These are phyloP conservation scores for Petunia axillaris DNA, from an alignment of 257 asterid species.

Conservation along the genomic window DNA sequence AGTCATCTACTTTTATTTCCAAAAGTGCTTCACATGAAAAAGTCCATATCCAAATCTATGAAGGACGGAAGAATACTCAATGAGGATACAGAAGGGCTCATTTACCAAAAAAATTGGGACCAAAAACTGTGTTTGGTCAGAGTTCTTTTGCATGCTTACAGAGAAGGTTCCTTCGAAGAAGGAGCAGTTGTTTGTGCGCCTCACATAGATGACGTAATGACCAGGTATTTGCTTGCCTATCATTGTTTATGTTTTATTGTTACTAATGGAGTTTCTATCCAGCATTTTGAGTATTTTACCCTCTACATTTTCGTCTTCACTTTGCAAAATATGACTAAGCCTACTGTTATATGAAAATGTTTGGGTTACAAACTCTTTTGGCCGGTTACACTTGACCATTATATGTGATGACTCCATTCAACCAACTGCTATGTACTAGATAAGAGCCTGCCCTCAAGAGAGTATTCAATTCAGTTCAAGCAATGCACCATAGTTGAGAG, in stretches of 20 bases:
- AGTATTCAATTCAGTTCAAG: not conserved
- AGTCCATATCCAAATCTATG: conserved; percentile 47
- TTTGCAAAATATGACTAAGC: conserved; percentile 15
- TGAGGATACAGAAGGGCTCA: conserved; percentile 29
- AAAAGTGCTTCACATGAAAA: conserved; percentile 40
- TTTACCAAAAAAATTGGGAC: conserved; percentile 37
- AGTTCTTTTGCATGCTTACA: conserved; percentile 61
- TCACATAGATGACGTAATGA: conserved; percentile 50
- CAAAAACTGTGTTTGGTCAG: conserved; percentile 57
- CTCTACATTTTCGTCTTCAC: not conserved
- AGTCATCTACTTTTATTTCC: conserved; percentile 63
- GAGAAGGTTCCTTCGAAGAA: conserved; percentile 78
- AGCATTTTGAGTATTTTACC: not conserved
- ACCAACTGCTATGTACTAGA: not conserved
- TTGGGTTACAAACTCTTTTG: conserved; percentile 5
- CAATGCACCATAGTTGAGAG: not conserved
- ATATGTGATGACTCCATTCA: not conserved
- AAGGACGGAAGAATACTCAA: conserved; percentile 47
- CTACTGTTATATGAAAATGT: not conserved
- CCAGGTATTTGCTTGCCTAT: not conserved
- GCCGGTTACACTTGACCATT: not conserved
- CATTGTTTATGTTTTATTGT: not conserved
- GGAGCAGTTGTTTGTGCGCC: conserved; percentile 94
- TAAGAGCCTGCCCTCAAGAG: not conserved
- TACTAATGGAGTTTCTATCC: not conserved